Evolutionary conservation across 2,329 filamentous ascomycete genomes (phyloP), one percentile per base, ranked within the genome.

Genomic region (Chaetomiaceae sp.): DNA sequence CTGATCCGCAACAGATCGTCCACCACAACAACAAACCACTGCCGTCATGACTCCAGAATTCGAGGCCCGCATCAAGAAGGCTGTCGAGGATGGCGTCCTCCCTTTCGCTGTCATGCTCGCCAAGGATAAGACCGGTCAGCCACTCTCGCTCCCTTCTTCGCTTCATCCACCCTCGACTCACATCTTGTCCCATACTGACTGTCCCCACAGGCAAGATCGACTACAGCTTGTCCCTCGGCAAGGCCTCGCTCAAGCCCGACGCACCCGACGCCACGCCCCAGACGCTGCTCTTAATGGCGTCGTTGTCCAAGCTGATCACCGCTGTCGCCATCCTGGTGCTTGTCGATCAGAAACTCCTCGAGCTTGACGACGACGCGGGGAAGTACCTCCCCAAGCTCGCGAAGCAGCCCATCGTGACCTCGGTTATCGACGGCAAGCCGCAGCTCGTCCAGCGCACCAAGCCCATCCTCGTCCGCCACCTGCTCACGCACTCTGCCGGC

Each of bases 401-500:
- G 6, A 47, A 53, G 3, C 66, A 70, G 37, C 60, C 66, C 10
- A 63, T 78, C 36, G 51, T 78, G 2, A 64, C 59, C 4, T 7
- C 29, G 71, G 68, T 3, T 71, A 7, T 74, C 50, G 38, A 46
- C 40, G 56, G 61, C 18, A 61, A 64, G 1, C 63, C 63, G 26
- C 56, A 60, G 6, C 60, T 67, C 4, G 44, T 62, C 8, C 48
- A 56, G 8, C 60, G 62, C 12, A 41, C 36, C 11, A 54, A 56
- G 0, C 61, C 63, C 12, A 67, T 77, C 42, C 74, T 70, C 4
- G 58, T 75, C 5, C 60, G 65, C n/a, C 66, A 69, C 32, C 62
- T 77, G 2, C 62, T 78, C 4, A 70, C 68, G 1, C 74, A 77
- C 53, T 68, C 66, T 22, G 64, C 68, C 0, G 74, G 74, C 1